Evolutionary conservation across 305 asterid genomes (phyloP).

Genomic region (Solanum hybrid): DNA sequence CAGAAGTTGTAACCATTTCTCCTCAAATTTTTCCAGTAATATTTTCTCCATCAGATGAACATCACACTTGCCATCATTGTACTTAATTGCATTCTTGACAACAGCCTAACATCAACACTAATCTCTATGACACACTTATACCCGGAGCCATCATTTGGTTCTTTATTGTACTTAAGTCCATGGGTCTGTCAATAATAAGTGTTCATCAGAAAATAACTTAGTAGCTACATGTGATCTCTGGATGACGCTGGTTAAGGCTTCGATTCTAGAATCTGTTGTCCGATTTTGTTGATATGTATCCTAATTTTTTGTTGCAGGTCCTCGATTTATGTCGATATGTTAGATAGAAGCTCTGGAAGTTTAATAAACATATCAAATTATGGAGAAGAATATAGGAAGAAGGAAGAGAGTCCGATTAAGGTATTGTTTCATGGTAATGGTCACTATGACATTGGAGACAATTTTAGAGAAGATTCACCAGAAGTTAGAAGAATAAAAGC

Average conservation of each 20-base stretch:
- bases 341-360: constrained; percentile 37
- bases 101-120: no score
- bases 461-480: constrained; percentile 12
- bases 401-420: constrained; percentile 38
- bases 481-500: constrained; percentile 15
- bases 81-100: no score
- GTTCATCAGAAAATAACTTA: no score
- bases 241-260: background rate
- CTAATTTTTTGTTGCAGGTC: constrained; percentile 38
- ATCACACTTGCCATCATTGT: no score
- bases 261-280: background rate
- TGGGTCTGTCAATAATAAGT: no score
- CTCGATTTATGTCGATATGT: constrained; percentile 62
- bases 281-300: background rate
- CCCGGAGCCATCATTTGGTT: no score
- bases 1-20: no score
- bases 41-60: no score
- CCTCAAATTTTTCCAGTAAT: no score
- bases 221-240: background rate
- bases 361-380: constrained; percentile 53
- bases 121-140: no score
- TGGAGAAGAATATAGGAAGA: constrained; percentile 57
- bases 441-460: constrained; percentile 64
- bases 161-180: no score
- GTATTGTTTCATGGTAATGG: constrained; percentile 81